Evolutionary conservation across 306 rosid species (phyloP).

Genomic region (Amphicarpaea edgeworthii): DNA sequence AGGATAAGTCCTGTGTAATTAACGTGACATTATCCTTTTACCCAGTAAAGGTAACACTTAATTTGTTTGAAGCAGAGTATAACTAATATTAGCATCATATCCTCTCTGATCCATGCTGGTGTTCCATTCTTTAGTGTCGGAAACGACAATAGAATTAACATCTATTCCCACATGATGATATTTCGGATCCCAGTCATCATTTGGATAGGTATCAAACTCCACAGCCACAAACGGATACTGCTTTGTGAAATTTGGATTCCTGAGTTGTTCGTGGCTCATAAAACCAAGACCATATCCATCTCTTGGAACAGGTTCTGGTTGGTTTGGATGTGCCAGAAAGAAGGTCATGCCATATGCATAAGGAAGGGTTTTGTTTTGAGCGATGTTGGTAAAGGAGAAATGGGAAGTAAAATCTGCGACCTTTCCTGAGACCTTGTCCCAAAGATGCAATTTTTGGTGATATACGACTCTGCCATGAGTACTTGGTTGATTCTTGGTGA

Average conservation of each 20-base stretch:
- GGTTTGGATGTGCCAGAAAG: conserved; percentile 47
- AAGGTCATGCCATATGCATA: conserved; percentile 61
- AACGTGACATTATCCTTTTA: conserved; percentile 30
- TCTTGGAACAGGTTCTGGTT: conserved; percentile 26
- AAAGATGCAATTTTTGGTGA: conserved; percentile 41
- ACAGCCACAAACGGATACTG: conserved; percentile 53
- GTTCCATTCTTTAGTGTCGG: conserved; percentile 34
- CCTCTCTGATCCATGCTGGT: conserved; percentile 38
- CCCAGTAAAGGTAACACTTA: conserved; percentile 38
- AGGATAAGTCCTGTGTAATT: background rate
- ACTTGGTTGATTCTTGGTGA: conserved; percentile 38
- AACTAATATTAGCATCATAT: conserved; percentile 50
- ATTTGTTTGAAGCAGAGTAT: conserved; percentile 43
- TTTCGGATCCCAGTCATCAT: conserved; percentile 31
- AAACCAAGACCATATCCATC: conserved; percentile 46
- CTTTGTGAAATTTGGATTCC: background rate
- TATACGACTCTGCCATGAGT: conserved; percentile 45
- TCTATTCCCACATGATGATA: conserved; percentile 56
- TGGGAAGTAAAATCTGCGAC: conserved; percentile 47
- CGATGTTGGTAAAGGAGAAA: conserved; percentile 57
- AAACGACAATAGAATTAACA: background rate
- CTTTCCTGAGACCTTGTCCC: conserved; percentile 35
- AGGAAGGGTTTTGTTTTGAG: background rate
- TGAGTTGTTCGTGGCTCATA: background rate
- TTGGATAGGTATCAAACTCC: conserved; percentile 67